Conservation (phyloP, 2,329 filamentous ascomycete species). For the Sporothrix protearum region DNA sequence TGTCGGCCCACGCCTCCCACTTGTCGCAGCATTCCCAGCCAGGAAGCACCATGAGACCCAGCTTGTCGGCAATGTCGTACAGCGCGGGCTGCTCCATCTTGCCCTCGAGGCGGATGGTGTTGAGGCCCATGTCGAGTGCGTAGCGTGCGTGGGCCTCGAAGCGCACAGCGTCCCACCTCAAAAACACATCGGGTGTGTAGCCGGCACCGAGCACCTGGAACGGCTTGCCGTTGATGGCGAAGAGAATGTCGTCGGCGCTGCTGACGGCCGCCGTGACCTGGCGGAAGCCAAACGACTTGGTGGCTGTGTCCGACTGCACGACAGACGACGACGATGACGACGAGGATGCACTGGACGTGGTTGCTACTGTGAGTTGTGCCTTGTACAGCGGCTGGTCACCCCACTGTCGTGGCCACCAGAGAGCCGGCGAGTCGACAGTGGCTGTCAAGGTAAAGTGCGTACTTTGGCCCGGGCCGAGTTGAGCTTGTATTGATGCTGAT, state of each 20-base stretch:
- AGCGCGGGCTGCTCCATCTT: conserved; percentile 61
- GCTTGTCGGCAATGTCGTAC: conserved; percentile 55
- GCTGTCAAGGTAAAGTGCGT: conserved; percentile 25
- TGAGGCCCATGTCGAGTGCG: conserved; percentile 58
- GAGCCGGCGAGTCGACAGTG: conserved; percentile 27
- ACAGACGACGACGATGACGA: conserved; percentile 26
- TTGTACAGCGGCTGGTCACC: conserved; percentile 44
- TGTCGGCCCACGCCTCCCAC: conserved; percentile 63
- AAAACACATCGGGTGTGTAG: conserved; percentile 59
- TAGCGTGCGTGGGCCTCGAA: conserved; percentile 50
- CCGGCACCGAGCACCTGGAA: conserved; percentile 61
- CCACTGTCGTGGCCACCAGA: conserved; percentile 63
- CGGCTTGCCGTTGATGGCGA: conserved; percentile 52
- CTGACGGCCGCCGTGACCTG: conserved; percentile 52
- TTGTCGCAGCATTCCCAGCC: conserved; percentile 68
- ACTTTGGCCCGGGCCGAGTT: conserved; percentile 23
- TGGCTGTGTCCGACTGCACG: conserved; percentile 32
- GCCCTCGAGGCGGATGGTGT: conserved; percentile 61
- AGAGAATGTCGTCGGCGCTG: conserved; percentile 51
- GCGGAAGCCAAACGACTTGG: conserved; percentile 50
- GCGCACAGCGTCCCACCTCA: conserved; percentile 51
- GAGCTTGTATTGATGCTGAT: neutral
- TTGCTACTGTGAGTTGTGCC: conserved; percentile 32
- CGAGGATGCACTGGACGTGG: conserved; percentile 31
- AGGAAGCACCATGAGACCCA: conserved; percentile 59